These are phyloP conservation scores for slime mould (Dictyostelium discoideum) DNA, from an alignment of 78 protist genomes.

Conservation along the genomic window dicty_2.7 NC_007089.4:789001-789500, in stretches of 20 bases:
- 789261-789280: neutral
- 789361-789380: neutral
- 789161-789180: neutral
- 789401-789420: neutral
- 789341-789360: neutral
- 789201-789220: neutral
- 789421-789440: neutral
- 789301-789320: neutral
- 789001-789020: conserved; percentile 72
- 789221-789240: neutral
- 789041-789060: conserved; percentile 24
- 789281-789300: neutral
- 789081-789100: conserved; percentile 25
- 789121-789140: conserved; percentile 11
- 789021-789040: conserved; percentile 66
- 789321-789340: neutral
- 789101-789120: conserved; percentile 52
- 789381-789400: neutral
- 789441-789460: too few relatives aligned
- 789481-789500: too few relatives aligned
- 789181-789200: neutral
- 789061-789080: conserved; percentile 21
- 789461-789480: too few relatives aligned
- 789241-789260: neutral
- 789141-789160: neutral